Evolutionary conservation across 805 yeast genomes (phyloP).

Genomic region (Cyberlindnera mycetangii): DNA sequence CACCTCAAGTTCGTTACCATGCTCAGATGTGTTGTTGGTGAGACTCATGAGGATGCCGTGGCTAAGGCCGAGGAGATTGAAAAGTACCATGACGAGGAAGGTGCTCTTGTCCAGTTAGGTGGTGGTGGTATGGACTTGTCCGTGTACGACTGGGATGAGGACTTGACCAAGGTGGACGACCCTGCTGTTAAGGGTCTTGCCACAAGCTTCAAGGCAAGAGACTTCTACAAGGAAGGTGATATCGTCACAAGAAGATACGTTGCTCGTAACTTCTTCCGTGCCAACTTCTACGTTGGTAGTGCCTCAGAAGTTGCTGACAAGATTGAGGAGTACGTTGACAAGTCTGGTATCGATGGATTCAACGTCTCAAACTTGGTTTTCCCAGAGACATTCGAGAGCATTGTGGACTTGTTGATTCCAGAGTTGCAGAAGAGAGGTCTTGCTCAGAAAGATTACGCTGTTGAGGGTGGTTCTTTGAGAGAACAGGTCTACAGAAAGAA

Average conservation of each 20-base stretch:
- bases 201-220: conserved; percentile 26
- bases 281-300: conserved; percentile 33
- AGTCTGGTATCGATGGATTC: conserved; percentile 42
- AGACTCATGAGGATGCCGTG: conserved; percentile 42
- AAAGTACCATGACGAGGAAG: conserved; percentile 37
- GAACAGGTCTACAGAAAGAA: conserved; percentile 30
- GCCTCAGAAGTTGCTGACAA: conserved; percentile 40
- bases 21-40: conserved; percentile 37
- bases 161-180: conserved; percentile 34
- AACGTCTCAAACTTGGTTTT: conserved; percentile 38
- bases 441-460: conserved; percentile 31
- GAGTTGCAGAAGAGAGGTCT: conserved; percentile 37
- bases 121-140: conserved; percentile 45
- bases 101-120: conserved; percentile 43
- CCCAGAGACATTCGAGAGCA: conserved; percentile 41
- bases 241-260: conserved; percentile 31
- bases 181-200: conserved; percentile 36
- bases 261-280: conserved; percentile 26
- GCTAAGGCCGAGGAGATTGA: conserved; percentile 34
- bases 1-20: conserved; percentile 39
- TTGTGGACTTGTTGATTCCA: conserved; percentile 37
- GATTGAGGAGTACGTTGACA: conserved; percentile 39
- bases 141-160: conserved; percentile 44
- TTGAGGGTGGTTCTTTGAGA: conserved; percentile 36
- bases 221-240: conserved; percentile 23